Base-by-base conservation (phyloP, 768 basidiomycete species). In the Panaeolus papilionaceus region DNA sequence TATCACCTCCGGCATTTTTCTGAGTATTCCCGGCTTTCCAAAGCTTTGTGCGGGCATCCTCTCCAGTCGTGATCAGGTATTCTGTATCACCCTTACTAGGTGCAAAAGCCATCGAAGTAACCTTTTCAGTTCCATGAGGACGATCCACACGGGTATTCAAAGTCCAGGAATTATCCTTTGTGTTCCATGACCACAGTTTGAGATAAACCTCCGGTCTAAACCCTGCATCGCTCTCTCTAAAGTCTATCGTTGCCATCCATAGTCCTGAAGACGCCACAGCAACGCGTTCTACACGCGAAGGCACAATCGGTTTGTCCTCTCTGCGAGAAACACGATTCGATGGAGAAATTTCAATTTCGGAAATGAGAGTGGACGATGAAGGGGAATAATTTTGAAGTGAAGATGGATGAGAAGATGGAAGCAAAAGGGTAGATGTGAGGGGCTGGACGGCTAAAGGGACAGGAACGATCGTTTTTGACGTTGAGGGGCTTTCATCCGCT, bases 171-270 rank as follows among this genome's bases (percentile, higher is more conserved):
- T 83, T 81, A 66, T 82, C 79, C 69, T 85, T 88, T 49, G 80
- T 81, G 74, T 91, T 88, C 94, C 95, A 97, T 66, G 80, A 81
- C 97, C 98, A 99, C 39, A 98, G 79, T 80, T 99, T 99, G 65
- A 99, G 84, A 75, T 91, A 91, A 38, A 90, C 83, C 78, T 91
- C 95, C 33, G 81, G 81, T 69, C 83, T 88, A 78, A 89, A 89
- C 12, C 81, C 82, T 26, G 87, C 88, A 49, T 92, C 89, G 5
- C 86, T 89, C 65, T 88, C 84, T 65, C 96, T 86, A 38, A 80
- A 78, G 78, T 99, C 97, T 28, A 94, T 78, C 1, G 97, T 96
- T 5, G 95, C 95, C 88, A 99, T 88, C 96, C 97, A 99, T 58
- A 88, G 84, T 10, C 91, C 91, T n/a, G 80, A 82, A 1, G 85